Evolutionary conservation across 2,329 filamentous ascomycete species (phyloP).

Genomic region (Alternaria ventricosa): DNA sequence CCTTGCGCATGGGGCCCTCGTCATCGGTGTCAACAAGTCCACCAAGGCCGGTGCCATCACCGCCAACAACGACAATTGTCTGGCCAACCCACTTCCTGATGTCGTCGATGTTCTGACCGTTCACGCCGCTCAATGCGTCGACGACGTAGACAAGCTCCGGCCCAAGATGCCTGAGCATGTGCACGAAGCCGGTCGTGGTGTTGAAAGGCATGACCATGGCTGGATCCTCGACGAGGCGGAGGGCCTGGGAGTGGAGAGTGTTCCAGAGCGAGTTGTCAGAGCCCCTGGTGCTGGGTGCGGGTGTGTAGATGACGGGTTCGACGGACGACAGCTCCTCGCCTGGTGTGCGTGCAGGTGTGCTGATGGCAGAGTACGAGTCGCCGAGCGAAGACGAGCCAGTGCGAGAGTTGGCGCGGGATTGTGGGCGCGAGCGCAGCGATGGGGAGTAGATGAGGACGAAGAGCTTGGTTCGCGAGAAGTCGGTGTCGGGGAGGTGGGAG

Average conservation of each 20-base stretch:
- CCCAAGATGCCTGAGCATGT: conserved; percentile 84
- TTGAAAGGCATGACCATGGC: conserved; percentile 89
- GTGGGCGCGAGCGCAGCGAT: conserved; percentile 69
- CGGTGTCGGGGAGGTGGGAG: conserved; percentile 82
- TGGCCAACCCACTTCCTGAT: conserved; percentile 67
- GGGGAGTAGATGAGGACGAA: conserved; percentile 92
- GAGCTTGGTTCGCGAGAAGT: conserved; percentile 75
- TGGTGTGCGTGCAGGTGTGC: conserved; percentile 69
- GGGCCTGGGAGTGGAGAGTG: conserved; percentile 79
- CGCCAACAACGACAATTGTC: conserved; percentile 65
- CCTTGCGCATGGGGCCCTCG: conserved; percentile 55
- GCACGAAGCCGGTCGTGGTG: conserved; percentile 79
- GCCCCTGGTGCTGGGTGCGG: conserved; percentile 42
- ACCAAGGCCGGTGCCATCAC: conserved; percentile 50
- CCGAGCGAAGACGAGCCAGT: conserved; percentile 64
- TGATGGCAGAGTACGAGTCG: conserved; percentile 90
- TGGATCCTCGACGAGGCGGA: conserved; percentile 80
- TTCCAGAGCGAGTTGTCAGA: conserved; percentile 68
- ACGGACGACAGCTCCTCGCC: conserved; percentile 62
- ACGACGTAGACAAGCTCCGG: conserved; percentile 89
- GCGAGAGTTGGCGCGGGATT: conserved; percentile 31
- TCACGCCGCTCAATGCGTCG: conserved; percentile 77
- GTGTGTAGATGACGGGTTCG: conserved; percentile 50
- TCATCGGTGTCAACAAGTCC: conserved; percentile 66
- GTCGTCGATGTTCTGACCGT: conserved; percentile 76